A percentile compares a stretch with the other conserved stretches of the same genome.
These are phyloP conservation scores for Kodamaea ohmeri DNA, from an alignment of 1,139 yeast genomes.

Conservation along the genomic window DNA sequence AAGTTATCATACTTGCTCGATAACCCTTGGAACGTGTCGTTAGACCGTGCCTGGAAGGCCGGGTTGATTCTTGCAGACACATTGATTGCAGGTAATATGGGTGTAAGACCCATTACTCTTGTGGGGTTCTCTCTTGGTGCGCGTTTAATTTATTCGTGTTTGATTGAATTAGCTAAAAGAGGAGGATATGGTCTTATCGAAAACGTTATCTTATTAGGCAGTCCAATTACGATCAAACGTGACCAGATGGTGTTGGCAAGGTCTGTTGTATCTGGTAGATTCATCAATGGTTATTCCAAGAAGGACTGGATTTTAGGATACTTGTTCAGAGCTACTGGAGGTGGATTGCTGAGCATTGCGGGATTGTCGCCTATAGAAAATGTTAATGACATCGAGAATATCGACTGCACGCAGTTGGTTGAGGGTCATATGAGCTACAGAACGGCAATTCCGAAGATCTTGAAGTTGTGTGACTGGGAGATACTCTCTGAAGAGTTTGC, in stretches of 20 bases:
- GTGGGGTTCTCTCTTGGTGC: constrained; percentile 96
- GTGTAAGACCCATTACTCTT: constrained; percentile 87
- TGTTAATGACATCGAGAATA: constrained; percentile 69
- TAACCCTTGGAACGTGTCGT: constrained; percentile 96
- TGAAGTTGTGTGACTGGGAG: constrained; percentile 71
- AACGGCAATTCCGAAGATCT: constrained; percentile 81
- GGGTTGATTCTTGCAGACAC: constrained; percentile 93
- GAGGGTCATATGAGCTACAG: constrained; percentile 98
- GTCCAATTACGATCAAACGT: constrained; percentile 76
- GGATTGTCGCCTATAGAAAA: constrained; percentile 78
- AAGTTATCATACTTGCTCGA: constrained; percentile 87
- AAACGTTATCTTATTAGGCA: constrained; percentile 83
- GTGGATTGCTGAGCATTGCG: constrained; percentile 86
- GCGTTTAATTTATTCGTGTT: constrained; percentile 85
- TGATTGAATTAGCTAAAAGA: constrained; percentile 78
- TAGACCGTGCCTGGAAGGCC: constrained; percentile 97
- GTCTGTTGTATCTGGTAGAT: constrained; percentile 86
- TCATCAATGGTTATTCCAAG: constrained; percentile 84
- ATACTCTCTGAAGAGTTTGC: constrained; percentile 87
- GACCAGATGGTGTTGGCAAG: constrained; percentile 80
- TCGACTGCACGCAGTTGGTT: constrained; percentile 81
- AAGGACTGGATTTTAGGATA: constrained; percentile 98
- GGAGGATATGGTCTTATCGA: constrained; percentile 90
- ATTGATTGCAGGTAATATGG: constrained; percentile 78
- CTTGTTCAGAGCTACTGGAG: constrained; percentile 90